Base-by-base conservation (phyloP, 768 basidiomycete genomes). In the Suillus subalutaceus region DNA sequence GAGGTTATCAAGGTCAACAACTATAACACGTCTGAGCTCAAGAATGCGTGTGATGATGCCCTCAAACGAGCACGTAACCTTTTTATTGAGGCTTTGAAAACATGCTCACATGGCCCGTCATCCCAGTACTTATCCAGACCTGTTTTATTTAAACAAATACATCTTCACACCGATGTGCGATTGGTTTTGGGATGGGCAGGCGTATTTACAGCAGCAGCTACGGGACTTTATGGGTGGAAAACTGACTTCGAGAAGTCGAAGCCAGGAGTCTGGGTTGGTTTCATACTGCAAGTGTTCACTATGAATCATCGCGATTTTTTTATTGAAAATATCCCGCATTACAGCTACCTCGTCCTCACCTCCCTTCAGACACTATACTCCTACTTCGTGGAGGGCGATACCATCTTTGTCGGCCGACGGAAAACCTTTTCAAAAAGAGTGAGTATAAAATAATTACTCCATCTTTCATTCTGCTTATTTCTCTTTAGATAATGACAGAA, bases 171-270 rank as follows among this genome's bases (percentile, higher is more conserved):
- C 2, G 96, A 97, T 73, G 89, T 97, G 13, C 88, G 93, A 59
- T 85, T 99, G 52, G 88, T 81, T 0, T 83, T 98, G 15, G 97
- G 97, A 37, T 98, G 94, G 92, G 80, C 89, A 18, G 87, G 91
- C 67, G 91, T 95, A 57, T 84, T 95, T 66, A 84, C 96, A 18
- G 94, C 96, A 26, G 85, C 85, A 53, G 90, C 86, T 15, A 94
- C 93, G 37, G 91, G 90, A 41, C 81, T 93, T 52, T 97, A 97
- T 72, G 93, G 94, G 41, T 94, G 90, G 78, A 90, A 91, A 72
- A 80, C 90, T 55, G 91, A 92, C n/a, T 99, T 97, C 75, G 93
- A 97, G 77, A 85, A 90, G 75, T 88, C 91, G 67, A 97, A 97
- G 79, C 85, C 87, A 13, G 87, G 86, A 40, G 87, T 97, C 23